Percentiles rank a stretch among this genome's conserved stretches.
These are phyloP conservation scores for Eutrema salsugineum DNA, from an alignment of 441 rosid genomes.

Conservation along the genomic window DNA sequence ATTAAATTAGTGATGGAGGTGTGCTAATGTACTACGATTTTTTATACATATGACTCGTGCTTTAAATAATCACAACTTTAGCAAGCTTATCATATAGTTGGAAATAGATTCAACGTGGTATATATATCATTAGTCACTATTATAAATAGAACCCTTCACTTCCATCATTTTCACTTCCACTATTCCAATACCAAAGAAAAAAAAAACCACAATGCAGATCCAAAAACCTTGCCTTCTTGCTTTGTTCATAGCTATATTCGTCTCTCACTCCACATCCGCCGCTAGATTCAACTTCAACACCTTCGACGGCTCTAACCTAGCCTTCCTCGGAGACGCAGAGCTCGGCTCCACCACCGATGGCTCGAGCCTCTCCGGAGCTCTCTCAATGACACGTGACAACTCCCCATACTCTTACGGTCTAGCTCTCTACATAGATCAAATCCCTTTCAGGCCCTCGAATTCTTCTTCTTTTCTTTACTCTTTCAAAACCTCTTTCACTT, in stretches of 20 bases:
- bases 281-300: background rate
- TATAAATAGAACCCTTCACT: too few species aligned
- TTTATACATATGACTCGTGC: too few species aligned
- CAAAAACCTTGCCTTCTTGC: background rate
- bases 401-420: background rate
- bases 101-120: too few species aligned
- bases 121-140: too few species aligned
- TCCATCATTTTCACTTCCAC: background rate
- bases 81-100: too few species aligned
- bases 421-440: background rate
- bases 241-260: background rate
- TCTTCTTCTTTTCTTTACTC: background rate
- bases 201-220: background rate
- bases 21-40: too few species aligned
- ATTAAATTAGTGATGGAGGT: too few species aligned
- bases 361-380: background rate
- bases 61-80: too few species aligned
- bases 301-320: background rate
- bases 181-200: background rate
- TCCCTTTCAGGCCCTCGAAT: background rate
- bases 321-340: background rate
- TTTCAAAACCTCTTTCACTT: constrained; percentile 3
- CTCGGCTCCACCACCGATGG: background rate
- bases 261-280: background rate
- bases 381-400: background rate